Conservation (phyloP, 2,329 filamentous ascomycete genomes). For the Elsinoe arachidis region DNA sequence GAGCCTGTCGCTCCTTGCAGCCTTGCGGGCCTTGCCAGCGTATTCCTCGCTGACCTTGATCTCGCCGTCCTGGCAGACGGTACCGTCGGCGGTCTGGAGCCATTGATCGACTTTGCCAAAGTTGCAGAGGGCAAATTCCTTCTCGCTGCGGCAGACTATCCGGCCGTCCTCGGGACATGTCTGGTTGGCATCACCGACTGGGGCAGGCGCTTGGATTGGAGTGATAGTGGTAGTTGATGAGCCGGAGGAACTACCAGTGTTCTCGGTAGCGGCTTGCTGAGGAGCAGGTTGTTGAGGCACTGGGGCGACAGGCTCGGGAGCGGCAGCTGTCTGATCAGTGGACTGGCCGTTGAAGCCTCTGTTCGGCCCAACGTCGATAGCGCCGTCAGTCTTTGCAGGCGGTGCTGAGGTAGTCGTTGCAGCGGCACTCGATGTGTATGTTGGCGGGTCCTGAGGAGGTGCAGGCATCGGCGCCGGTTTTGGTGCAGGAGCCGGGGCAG, state of each 20-base stretch:
- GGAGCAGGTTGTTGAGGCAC: conserved; percentile 16
- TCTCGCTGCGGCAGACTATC: conserved; percentile 32
- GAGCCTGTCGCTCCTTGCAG: background rate
- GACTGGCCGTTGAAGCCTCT: no score
- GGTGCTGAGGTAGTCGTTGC: background rate
- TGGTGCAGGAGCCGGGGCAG: background rate
- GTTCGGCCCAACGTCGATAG: no score
- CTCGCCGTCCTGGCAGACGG: conserved; percentile 34
- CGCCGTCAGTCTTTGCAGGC: background rate
- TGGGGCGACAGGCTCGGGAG: background rate
- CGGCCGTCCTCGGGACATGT: conserved; percentile 24
- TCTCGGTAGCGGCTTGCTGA: conserved; percentile 17
- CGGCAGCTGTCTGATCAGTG: background rate
- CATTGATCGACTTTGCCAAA: conserved; percentile 34
- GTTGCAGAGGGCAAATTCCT: conserved; percentile 37
- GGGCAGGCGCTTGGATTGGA: conserved; percentile 9
- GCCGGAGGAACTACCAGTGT: no score
- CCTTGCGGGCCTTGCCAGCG: background rate
- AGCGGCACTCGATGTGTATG: no score
- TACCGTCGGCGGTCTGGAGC: conserved; percentile 34
- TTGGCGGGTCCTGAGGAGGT: background rate
- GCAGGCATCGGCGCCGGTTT: background rate
- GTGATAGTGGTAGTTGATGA: background rate
- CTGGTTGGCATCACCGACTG: conserved; percentile 23
- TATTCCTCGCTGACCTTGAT: conserved; percentile 21